Base-by-base conservation (phyloP, 1,139 yeast species). In the Protomyces gravidus region DNA sequence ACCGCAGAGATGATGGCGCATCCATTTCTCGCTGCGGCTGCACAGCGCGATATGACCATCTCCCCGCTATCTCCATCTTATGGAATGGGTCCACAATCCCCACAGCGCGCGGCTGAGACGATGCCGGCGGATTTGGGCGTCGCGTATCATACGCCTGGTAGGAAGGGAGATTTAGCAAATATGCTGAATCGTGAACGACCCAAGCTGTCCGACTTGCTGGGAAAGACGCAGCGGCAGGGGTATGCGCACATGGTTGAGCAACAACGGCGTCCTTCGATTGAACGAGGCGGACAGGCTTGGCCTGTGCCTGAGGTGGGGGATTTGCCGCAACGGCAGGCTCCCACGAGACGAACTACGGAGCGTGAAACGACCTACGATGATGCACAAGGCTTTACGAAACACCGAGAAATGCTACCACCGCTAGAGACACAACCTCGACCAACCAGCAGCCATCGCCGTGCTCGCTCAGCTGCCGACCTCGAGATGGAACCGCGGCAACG, bases 1-100 rank as follows among this genome's bases (percentile, higher is more conserved):
- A 55, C 62, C 11, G 33, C 59, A 5, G 50, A 59, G 27, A 59
- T 59, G 30, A 39, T 59, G 28, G 51, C 52, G n/a, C 62, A 59
- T 30, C 62, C 59, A 15, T 59, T 48, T 25, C 49, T 59, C 33
- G 55, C 60, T 5, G 36, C 53, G 11, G 45, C 26, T 4, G 26
- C 36, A 19, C 36, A 36, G 13, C 51, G 36, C 5, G 28, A 36
- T 39, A 3, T 26, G 36, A 19, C 15, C n/a, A 15, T 46, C 23
- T 46, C 50, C 21, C 36, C 50, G n/a, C 50, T 46, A 1, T 13
- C 50, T 2, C 23, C 27, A 13, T 13, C 33, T 1, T 19, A 11
- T 15, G 30, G 27, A n/a, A 9, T n/a, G 2, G 42, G 19, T 5
- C 3, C 11, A 13, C 19, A 36, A n/a, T 13, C 36, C 13, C n/a